phyloP scores from a whole-genome alignment of 2,329 filamentous ascomycete species.

The Ceratocystis lukuohia region DNA sequence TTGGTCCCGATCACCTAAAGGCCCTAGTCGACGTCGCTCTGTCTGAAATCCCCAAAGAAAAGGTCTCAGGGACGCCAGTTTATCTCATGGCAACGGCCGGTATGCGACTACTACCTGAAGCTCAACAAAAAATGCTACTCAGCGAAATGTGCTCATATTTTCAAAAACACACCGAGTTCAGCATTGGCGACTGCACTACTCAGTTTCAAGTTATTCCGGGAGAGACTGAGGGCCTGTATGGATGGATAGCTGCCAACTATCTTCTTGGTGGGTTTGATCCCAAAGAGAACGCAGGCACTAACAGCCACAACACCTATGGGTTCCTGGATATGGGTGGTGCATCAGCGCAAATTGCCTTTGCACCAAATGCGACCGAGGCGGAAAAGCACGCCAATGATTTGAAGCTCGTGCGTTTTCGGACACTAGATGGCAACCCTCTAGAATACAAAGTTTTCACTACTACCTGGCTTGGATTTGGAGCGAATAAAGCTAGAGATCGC shows the following conservation, averaged over 20 bases:
- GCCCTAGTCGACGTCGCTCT: slow-evolving; percentile 70
- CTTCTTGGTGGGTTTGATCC: slow-evolving; percentile 84
- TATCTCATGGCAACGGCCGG: slow-evolving; percentile 94
- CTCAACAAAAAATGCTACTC: slow-evolving; percentile 60
- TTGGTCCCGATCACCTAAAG: slow-evolving; percentile 73
- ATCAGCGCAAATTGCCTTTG: slow-evolving; percentile 95
- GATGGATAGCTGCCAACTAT: slow-evolving; percentile 96
- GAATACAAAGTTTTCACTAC: slow-evolving; percentile 91
- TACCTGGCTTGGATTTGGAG: slow-evolving; percentile 95
- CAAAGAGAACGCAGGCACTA: slow-evolving; percentile 52
- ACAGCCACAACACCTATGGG: slow-evolving; percentile 79
- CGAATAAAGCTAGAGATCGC: slow-evolving; percentile 75
- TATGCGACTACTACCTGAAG: slow-evolving; percentile 69
- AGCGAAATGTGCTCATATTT: slow-evolving; percentile 73
- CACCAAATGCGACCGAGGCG: slow-evolving; percentile 81
- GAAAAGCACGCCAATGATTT: slow-evolving; percentile 81
- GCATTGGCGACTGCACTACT: slow-evolving; percentile 74
- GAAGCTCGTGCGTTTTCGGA: slow-evolving; percentile 73
- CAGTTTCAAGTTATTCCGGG: slow-evolving; percentile 92
- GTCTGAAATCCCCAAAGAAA: slow-evolving; percentile 59
- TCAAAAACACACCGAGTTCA: slow-evolving; percentile 60
- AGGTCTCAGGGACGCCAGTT: slow-evolving; percentile 72
- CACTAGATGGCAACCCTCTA: slow-evolving; percentile 57
- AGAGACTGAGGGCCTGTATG: slow-evolving; percentile 89
- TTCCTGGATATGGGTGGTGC: slow-evolving; percentile 98